Evolutionary conservation across 2,329 filamentous ascomycete species (phyloP), one percentile per base, ranked within the genome.

Genomic region (Penicillium griseofulvum): DNA sequence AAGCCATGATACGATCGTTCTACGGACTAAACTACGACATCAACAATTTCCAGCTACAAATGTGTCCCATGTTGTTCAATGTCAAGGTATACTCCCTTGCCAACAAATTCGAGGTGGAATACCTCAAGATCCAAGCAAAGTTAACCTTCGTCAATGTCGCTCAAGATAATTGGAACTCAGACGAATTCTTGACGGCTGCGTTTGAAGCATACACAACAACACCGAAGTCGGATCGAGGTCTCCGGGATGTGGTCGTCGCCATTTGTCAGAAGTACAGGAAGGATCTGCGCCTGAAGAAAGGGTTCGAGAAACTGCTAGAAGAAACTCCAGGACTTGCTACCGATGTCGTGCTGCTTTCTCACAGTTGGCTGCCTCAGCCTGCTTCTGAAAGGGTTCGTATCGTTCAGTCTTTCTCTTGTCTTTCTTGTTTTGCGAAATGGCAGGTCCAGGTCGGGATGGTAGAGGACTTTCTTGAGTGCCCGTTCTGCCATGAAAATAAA

Each of bases 211-310:
- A 48, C 31, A 46, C 12, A 17, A 42, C 31, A 5, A 53, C 49
- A 8, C n/a, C 31, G 16, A n/a, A 36, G 14, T 24, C 14, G 3
- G 54, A 55, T 28, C 54, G 54, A 10, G 54, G 42, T 12, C 37
- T 56, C 10, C 46, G 56, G 42, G 56, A 56, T 29, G 17, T 49
- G 12, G 49, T 53, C 10, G 56, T 51, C 1, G 38, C 38, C 8
- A 22, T 44, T 11, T 51, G 29, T 19, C 48, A 51, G n/a, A 51
- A 17, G 1, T 7, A 51, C 16, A 26, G 28, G n/a, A 51, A 16
- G 39, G 31, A 17, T 4, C 19, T 45, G 16, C 49, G 49, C 4
- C 22, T 36, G 31, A 51, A 22, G 8, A 16, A 45, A 2, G 31
- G 6, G 16, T 37, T 51, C 5, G 31, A 45, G 42, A 37, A 4